Base-by-base conservation (phyloP, 805 yeast genomes). In the Monosporozyma aerobia region DNA sequence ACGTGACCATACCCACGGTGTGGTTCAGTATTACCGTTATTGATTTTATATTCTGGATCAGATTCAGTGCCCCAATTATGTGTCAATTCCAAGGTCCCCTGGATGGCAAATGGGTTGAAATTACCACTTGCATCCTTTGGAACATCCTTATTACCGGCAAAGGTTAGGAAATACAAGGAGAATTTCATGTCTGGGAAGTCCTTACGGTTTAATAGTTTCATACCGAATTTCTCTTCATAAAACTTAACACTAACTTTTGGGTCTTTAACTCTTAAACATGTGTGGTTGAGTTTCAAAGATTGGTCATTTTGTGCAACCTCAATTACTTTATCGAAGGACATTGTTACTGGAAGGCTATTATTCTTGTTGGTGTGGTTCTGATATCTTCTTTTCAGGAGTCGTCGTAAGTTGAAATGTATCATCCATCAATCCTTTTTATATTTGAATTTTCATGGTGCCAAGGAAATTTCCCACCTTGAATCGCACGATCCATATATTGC, bases 1-100 rank as follows among this genome's bases (percentile, higher is more conserved):
- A 90, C 82, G 70, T 92, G 99, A 23, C 99, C 99, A 64, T 90
- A 92, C 0, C 99, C 98, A 59, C 92, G 79, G 67, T 81, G 74
- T 41, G 95, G 92, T 51, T 84, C 89, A 8, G 76, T 81, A 67
- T 94, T 92, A 54, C 99, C 99, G 64, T 84, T 85, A 71, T 80
- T 85, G 48, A 85, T 69, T 54, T 69, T 74, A 71, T 75, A 89
- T 8, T 71, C 67, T 1, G 74, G 69, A 57, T 81, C 83, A 53
- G 68, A 69, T 69, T 85, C 87, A 47, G 83, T 75, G 10, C 92
- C 94, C 71, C 86, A 82, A 63, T 83, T 79, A 71, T 89, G 95
- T 57, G 90, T 80, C 62, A 92, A 77, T 69, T 90, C 97, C 54
- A 92, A 75, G 19, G 92, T 78, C 51, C 98, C 98, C 7, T 56